Evolutionary conservation across 1,139 yeast species (phyloP), one percentile per base, ranked within the genome.

Genomic region (Pichia sp.): DNA sequence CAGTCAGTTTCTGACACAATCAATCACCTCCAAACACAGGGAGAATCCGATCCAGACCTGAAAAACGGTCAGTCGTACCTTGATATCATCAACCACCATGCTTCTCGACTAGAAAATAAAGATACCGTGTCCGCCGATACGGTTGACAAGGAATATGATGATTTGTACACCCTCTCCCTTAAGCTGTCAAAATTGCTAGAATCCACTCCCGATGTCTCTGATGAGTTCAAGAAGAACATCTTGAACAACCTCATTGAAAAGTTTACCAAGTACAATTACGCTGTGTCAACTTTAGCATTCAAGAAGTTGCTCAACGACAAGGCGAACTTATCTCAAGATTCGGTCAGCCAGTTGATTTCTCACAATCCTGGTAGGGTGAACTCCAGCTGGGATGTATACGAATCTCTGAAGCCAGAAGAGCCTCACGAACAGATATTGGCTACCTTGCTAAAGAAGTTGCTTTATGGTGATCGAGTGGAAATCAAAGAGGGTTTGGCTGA

Each of bases 341-440:
- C 67, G 1, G 50, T 60, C 4, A 51, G 51, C 19, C 65, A 67
- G 45, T 44, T 67, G 3, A 59, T 69, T 13, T 59, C 60, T 51
- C 57, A 63, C 45, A 69, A 70, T 57, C 72, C 73, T 2, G 72
- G 71, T 11, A 62, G 73, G 55, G 70, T 67, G 15, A 55, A 53
- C 36, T 60, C 69, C 7, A 64, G 67, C 47, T 68, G 68, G 68
- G 70, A 67, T 49, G 43, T 67, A 13, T 69, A 59, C 47, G 49
- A 64, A 6, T 47, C 56, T 7, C 54, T 51, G 16, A 55, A 50
- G 32, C 52, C 54, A 13, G 44, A 47, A 4, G 36, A 42, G n/a
- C 47, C 53, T 11, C 57, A 57, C 19, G 63, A 62, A 38, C 34
- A 41, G 7, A 40, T 65, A 4, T 48, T 55, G 4, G 40, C 45